A percentile compares a stretch with the other conserved stretches of the same genome.
Evolutionary conservation across 163 green algal genomes (phyloP).

Genomic region (Coccomyxa subellipsoidea): DNA sequence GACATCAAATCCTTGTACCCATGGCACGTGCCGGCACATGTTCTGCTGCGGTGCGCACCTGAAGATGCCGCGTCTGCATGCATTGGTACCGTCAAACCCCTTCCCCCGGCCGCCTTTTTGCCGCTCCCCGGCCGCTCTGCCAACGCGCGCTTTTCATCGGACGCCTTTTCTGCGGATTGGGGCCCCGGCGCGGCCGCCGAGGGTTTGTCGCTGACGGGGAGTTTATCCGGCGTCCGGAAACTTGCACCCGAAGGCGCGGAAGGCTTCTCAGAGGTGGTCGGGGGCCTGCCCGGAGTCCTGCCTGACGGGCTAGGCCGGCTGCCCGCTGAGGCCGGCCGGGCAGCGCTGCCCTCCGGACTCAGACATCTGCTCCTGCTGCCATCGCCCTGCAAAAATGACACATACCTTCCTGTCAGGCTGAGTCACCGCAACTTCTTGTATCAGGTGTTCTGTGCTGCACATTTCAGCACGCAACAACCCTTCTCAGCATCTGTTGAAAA

Average conservation of each 20-base stretch:
- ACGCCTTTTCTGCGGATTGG: too few relatives aligned
- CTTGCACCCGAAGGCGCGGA: not conserved
- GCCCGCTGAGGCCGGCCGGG: not conserved
- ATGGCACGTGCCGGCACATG: not conserved
- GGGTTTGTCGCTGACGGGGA: not conserved
- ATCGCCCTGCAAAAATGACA: not conserved
- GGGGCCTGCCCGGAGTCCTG: not conserved
- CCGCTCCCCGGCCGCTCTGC: not conserved
- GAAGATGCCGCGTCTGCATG: not conserved
- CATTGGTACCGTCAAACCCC: not conserved
- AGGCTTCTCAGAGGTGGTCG: not conserved
- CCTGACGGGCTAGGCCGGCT: not conserved
- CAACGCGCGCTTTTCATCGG: not conserved
- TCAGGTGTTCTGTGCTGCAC: too few relatives aligned
- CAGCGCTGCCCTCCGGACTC: not conserved
- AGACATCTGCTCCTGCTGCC: not conserved
- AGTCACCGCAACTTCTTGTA: too few relatives aligned
- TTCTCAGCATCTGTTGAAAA: too few relatives aligned
- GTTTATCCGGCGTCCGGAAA: not conserved
- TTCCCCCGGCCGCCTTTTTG: not conserved
- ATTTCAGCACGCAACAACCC: too few relatives aligned
- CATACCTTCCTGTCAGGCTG: too few relatives aligned
- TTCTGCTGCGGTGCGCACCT: not conserved
- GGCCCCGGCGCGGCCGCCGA: too few relatives aligned
- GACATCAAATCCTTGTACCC: too few relatives aligned